Evolutionary conservation across 2,329 filamentous ascomycete genomes (phyloP).

Genomic region (Parascedosporium putredinis): DNA sequence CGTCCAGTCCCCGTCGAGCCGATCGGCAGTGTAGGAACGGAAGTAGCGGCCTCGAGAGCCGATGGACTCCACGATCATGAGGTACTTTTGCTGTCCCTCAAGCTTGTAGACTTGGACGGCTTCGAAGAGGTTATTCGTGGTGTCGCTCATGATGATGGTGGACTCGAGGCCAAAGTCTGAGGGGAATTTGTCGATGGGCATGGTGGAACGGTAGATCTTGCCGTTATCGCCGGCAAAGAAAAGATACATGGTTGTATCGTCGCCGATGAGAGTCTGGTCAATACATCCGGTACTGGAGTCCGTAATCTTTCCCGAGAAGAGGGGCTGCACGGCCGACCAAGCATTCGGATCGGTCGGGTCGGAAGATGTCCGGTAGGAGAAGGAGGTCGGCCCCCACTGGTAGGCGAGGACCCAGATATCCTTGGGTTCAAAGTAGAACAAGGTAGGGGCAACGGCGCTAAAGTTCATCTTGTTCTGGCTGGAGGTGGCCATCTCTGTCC

Average conservation of each 20-base stretch:
- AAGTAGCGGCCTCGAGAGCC: slow-evolving; percentile 51
- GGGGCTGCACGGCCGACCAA: slow-evolving; percentile 42
- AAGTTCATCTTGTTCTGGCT: slow-evolving; percentile 39
- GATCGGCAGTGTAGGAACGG: slow-evolving; percentile 53
- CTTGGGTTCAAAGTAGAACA: slow-evolving; percentile 55
- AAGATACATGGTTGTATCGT: slow-evolving; percentile 51
- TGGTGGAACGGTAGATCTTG: slow-evolving; percentile 52
- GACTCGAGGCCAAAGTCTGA: slow-evolving; percentile 43
- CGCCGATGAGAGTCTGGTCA: slow-evolving; percentile 55
- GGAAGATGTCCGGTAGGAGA: slow-evolving; percentile 48
- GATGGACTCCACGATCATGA: slow-evolving; percentile 58
- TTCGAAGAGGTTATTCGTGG: slow-evolving; percentile 50
- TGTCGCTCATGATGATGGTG: slow-evolving; percentile 40
- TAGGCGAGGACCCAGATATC: slow-evolving; percentile 54
- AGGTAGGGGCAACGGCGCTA: slow-evolving; percentile 44
- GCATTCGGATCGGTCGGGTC: slow-evolving; percentile 46
- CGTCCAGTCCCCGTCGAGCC: slow-evolving; percentile 47
- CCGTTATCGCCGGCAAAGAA: slow-evolving; percentile 61
- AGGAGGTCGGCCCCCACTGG: slow-evolving; percentile 51
- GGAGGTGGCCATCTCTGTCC: slow-evolving; percentile 37
- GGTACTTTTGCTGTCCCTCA: slow-evolving; percentile 42
- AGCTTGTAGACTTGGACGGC: slow-evolving; percentile 57
- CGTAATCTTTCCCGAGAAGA: slow-evolving; percentile 45
- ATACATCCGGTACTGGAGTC: slow-evolving; percentile 43
- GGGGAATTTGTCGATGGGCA: slow-evolving; percentile 53